Base-by-base conservation (phyloP, 108 stramenopile species). In the Fragilariopsis cylindrus region DNA sequence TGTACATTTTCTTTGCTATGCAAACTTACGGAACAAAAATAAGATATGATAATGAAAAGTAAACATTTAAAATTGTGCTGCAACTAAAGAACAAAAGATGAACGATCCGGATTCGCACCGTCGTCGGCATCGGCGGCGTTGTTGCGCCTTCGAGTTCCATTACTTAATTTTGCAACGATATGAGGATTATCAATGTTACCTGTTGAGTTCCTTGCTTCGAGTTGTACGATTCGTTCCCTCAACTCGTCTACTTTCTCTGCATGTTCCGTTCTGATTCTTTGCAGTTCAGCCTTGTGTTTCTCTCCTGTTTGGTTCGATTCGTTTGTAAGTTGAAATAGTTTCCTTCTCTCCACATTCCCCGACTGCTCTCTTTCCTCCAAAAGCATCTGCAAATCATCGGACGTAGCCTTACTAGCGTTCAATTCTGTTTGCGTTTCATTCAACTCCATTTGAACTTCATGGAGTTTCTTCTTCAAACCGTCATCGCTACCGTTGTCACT, bases 301-400 rank as follows among this genome's bases (percentile, higher is more conserved):
- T 42, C 62, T 63, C 45, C 62, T 63, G 62, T 6, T 63, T 11
- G 16, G 4, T 7, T 63, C 62, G 46, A 63, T 63, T 30, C 11
- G 11, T 5, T 40, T 63, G 13, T 43, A n/a, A 63, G 62, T 63
- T 63, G 15, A 9, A 30, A n/a, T 41, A 63, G 8, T n/a, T 60
- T 30, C n/a, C 18, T 30, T 9, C 58, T 11, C 42, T 63, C 42
- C 9, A 13, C 15, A 5, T 12, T n/a, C 15, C 40, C 40, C 7
- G 62, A 42, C 43, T 63, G 43, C 45, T 40, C 62, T 63, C 5
- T 43, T 63, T 63, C 62, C 40, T 63, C 62, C 43, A 63, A 45
- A 45, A 45, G 62, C 4, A 63, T 63, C 11, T 63, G 62, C 13
- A 63, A 45, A 63, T 63, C 62, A 15, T 63, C 62, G 43, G 43